Conservation (phyloP, 2,329 filamentous ascomycete species). For the Neopestalotiopsis clavispora region DNA sequence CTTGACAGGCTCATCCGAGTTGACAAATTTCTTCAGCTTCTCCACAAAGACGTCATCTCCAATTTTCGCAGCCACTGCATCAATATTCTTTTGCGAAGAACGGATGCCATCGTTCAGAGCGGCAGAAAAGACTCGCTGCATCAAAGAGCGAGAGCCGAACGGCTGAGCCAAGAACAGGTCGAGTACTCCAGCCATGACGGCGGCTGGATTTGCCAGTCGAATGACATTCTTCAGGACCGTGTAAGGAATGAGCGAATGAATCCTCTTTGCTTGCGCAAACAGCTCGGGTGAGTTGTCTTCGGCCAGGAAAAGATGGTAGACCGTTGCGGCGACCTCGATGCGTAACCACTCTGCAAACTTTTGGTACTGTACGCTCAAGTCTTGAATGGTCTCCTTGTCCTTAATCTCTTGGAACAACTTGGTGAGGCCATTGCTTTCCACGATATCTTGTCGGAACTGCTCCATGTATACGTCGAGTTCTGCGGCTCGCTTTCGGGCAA, state of each 20-base stretch:
- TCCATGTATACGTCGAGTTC: constrained; percentile 99
- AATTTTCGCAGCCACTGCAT: constrained; percentile 76
- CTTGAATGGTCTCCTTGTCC: constrained; percentile 83
- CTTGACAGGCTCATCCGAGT: constrained; percentile 78
- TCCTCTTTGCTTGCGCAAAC: constrained; percentile 91
- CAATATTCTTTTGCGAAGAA: constrained; percentile 85
- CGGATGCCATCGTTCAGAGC: constrained; percentile 90
- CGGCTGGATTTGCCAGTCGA: constrained; percentile 91
- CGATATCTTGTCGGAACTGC: constrained; percentile 73
- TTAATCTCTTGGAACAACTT: constrained; percentile 93
- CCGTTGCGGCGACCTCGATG: constrained; percentile 94
- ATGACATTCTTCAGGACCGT: constrained; percentile 95
- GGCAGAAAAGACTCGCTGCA: constrained; percentile 93
- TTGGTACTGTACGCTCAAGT: constrained; percentile 92
- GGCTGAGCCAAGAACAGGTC: constrained; percentile 96
- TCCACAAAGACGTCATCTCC: constrained; percentile 78
- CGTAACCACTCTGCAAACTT: constrained; percentile 98
- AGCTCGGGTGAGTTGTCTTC: constrained; percentile 98
- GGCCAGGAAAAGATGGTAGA: constrained; percentile 96
- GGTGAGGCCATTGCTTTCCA: constrained; percentile 81
- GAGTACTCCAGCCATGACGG: constrained; percentile 94
- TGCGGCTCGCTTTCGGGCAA: constrained; percentile 85
- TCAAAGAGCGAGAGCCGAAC: constrained; percentile 84
- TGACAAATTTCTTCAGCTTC: constrained; percentile 81
- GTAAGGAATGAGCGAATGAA: constrained; percentile 94